These are phyloP conservation scores for Zygosaccharomyces sapae DNA, from an alignment of 1,139 yeast species.

Conservation along the genomic window DNA sequence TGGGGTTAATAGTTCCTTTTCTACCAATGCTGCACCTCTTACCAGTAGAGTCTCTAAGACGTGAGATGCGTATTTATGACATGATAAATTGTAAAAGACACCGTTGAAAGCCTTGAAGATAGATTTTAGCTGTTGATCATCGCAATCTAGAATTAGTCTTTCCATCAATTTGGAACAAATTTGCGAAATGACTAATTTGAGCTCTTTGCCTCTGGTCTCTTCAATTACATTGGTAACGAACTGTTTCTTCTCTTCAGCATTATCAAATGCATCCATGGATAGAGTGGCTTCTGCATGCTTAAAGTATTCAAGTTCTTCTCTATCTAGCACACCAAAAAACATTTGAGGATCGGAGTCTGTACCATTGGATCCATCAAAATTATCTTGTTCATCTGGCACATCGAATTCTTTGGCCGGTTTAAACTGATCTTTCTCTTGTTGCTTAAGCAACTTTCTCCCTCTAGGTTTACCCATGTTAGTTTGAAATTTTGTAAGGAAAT, in stretches of 20 bases:
- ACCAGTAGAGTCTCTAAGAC: slow-evolving; percentile 84
- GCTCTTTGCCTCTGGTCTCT: slow-evolving; percentile 84
- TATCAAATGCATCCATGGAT: slow-evolving; percentile 73
- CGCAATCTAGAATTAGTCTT: slow-evolving; percentile 66
- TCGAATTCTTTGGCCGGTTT: slow-evolving; percentile 19
- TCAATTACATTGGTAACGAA: slow-evolving; percentile 76
- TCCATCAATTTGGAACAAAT: slow-evolving; percentile 91
- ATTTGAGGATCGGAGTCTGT: slow-evolving; percentile 38
- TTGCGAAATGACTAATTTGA: slow-evolving; percentile 89
- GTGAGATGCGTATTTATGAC: slow-evolving; percentile 90
- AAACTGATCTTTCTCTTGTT: slow-evolving; percentile 36
- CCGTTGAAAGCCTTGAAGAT: slow-evolving; percentile 66
- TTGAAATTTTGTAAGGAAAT: background rate
- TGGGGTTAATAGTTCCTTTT: slow-evolving; percentile 54
- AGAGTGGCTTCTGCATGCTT: slow-evolving; percentile 87
- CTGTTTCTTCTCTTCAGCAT: slow-evolving; percentile 65
- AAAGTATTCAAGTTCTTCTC: slow-evolving; percentile 82
- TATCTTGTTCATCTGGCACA: slow-evolving; percentile 11
- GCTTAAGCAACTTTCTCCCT: slow-evolving; percentile 64
- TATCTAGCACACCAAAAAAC: slow-evolving; percentile 83
- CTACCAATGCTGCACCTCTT: slow-evolving; percentile 70
- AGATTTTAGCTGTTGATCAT: slow-evolving; percentile 58
- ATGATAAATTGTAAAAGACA: slow-evolving; percentile 69
- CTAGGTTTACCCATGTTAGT: slow-evolving; percentile 45
- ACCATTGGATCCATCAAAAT: slow-evolving; percentile 1